phyloP scores from a whole-genome alignment of 2,329 filamentous ascomycete species.

The Cryphonectria carpinicola region DNA sequence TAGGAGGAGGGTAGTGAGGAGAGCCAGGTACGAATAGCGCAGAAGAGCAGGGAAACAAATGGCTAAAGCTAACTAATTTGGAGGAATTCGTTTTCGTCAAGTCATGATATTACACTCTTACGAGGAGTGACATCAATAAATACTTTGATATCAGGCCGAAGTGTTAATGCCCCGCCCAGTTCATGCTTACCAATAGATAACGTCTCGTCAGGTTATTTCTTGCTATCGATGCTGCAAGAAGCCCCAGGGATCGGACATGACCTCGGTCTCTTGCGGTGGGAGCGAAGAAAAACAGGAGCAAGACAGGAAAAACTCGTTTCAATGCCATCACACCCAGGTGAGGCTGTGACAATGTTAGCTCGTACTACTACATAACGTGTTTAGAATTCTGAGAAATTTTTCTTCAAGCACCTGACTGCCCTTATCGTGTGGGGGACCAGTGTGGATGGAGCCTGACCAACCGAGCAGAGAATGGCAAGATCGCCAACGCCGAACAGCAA shows the following conservation, averaged over 20 bases:
- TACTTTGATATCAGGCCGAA: not conserved
- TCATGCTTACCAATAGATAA: not conserved
- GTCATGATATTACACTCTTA: not conserved
- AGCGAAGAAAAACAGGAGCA: not conserved
- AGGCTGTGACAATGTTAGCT: not conserved
- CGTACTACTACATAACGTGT: not conserved
- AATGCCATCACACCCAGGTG: not conserved
- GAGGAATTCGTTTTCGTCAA: not conserved
- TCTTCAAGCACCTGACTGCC: not conserved
- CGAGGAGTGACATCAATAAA: not conserved
- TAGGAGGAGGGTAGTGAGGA: not conserved
- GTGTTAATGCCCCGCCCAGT: not conserved
- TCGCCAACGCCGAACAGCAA: not conserved
- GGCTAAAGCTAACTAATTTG: not conserved
- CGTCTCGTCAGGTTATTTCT: not conserved
- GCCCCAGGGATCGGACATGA: not conserved
- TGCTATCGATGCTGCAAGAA: not conserved
- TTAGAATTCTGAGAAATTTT: not conserved
- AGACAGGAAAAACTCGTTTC: not conserved
- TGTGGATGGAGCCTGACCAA: not conserved
- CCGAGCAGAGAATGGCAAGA: not conserved
- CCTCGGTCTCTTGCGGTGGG: not conserved
- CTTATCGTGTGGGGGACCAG: not conserved
- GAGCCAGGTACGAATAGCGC: not conserved
- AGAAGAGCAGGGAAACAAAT: not conserved